Evolutionary conservation across 306 rosid genomes (phyloP).

Genomic region (Casuarina equisetifolia): DNA sequence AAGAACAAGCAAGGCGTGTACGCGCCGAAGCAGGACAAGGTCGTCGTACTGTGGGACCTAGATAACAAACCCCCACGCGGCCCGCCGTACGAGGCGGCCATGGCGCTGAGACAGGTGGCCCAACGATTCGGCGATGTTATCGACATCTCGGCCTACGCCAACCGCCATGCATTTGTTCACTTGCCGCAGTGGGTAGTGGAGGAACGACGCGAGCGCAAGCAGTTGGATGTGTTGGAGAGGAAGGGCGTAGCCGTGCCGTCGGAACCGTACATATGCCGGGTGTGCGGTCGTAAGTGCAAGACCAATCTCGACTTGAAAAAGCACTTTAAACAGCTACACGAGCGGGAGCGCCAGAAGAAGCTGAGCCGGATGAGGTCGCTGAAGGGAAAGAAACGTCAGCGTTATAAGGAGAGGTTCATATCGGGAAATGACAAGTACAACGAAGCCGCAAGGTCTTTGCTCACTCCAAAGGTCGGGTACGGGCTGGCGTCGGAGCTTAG

Average conservation of each 20-base stretch:
- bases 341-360: constrained; percentile 74
- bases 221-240: constrained; percentile 65
- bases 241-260: constrained; percentile 52
- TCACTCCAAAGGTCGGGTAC: constrained; percentile 65
- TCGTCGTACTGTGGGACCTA: constrained; percentile 85
- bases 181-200: constrained; percentile 68
- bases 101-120: constrained; percentile 57
- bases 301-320: constrained; percentile 59
- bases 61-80: constrained; percentile 95
- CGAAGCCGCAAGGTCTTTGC: constrained; percentile 59
- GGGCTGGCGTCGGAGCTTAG: constrained; percentile 78
- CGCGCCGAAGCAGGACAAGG: constrained; percentile 57
- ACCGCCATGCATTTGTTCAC: constrained; percentile 79
- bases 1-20: constrained; percentile 61
- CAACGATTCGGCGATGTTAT: constrained; percentile 59
- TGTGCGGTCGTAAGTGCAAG: constrained; percentile 69
- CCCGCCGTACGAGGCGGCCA: constrained; percentile 75
- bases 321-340: constrained; percentile 72
- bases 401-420: constrained; percentile 53
- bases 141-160: constrained; percentile 80
- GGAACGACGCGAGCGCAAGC: constrained; percentile 55
- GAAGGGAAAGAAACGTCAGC: constrained; percentile 68
- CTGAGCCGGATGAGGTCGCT: constrained; percentile 49
- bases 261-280: constrained; percentile 55
- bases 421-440: constrained; percentile 56